Conservation (phyloP, 768 basidiomycete species). For the Pluteus cervinus region DNA sequence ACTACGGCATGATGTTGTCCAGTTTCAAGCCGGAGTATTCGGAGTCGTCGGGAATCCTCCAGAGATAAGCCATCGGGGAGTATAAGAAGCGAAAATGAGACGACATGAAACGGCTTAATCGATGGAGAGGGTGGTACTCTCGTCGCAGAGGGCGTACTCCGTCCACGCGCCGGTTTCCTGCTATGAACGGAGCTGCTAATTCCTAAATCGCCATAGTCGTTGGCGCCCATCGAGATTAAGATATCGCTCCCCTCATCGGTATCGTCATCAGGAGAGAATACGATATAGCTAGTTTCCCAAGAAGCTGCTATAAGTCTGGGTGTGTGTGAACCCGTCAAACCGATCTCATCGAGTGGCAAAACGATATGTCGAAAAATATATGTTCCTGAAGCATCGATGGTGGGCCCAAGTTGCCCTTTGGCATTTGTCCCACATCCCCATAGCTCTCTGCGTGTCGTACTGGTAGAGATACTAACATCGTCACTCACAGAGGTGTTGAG, state of each 20-base stretch:
- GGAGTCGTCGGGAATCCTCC: no score
- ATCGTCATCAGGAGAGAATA: conserved; percentile 36
- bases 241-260: conserved; percentile 35
- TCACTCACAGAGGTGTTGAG: conserved; percentile 27
- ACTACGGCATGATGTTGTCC: conserved; percentile 72
- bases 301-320: conserved; percentile 51
- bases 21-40: no score
- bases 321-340: conserved; percentile 34
- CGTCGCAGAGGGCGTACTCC: no score
- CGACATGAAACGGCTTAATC: conserved; percentile 32
- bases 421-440: conserved; percentile 76
- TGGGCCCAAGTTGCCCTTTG: conserved; percentile 65
- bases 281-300: conserved; percentile 85
- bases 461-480: conserved; percentile 6
- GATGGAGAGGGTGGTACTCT: no score
- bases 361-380: conserved; percentile 44
- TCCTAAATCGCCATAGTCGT: conserved; percentile 84
- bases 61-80: no score
- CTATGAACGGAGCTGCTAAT: conserved; percentile 26
- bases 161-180: no score
- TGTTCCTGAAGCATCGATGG: conserved; percentile 12
- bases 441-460: conserved; percentile 27
- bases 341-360: conserved; percentile 28
- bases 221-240: conserved; percentile 73
- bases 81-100: no score